Conservation (phyloP, 306 rosid genomes). For the Trifolium repens region DNA sequence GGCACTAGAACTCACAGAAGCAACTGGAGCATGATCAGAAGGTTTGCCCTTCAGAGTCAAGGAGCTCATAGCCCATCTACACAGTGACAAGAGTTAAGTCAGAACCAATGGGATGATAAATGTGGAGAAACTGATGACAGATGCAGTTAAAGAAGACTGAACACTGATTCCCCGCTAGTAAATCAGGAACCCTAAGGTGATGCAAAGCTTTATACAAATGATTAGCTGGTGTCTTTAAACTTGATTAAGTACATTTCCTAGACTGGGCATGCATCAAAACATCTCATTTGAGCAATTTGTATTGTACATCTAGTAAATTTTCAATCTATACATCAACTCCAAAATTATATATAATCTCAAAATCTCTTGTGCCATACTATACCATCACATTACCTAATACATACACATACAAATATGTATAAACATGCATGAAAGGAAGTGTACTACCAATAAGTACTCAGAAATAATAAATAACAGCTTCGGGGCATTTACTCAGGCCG, state of each 20-base stretch:
- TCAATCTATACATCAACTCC: not conserved
- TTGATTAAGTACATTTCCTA: not conserved
- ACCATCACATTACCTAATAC: not conserved
- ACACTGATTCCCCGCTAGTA: not conserved
- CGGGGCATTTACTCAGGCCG: not conserved
- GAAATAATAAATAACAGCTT: not conserved
- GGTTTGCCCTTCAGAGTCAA: slow-evolving; percentile 93
- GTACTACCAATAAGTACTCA: not conserved
- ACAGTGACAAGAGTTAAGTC: slow-evolving; percentile 33
- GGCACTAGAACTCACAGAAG: slow-evolving; percentile 61
- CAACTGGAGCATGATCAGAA: slow-evolving; percentile 79
- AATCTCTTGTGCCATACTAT: not conserved
- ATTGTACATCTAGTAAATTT: not conserved
- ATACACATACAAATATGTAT: not conserved
- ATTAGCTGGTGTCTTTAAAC: not conserved
- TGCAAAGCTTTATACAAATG: not conserved
- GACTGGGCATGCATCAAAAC: not conserved
- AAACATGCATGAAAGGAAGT: not conserved
- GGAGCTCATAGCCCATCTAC: slow-evolving; percentile 99
- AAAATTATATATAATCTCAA: not conserved
- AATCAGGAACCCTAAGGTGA: not conserved
- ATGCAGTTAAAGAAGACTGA: slow-evolving; percentile 15
- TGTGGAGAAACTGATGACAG: slow-evolving; percentile 28
- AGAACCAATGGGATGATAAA: slow-evolving; percentile 22
- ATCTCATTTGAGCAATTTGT: not conserved